Base-by-base conservation (phyloP, 495 filamentous ascomycete genomes). In the Corynascus novoguineensis region DNA sequence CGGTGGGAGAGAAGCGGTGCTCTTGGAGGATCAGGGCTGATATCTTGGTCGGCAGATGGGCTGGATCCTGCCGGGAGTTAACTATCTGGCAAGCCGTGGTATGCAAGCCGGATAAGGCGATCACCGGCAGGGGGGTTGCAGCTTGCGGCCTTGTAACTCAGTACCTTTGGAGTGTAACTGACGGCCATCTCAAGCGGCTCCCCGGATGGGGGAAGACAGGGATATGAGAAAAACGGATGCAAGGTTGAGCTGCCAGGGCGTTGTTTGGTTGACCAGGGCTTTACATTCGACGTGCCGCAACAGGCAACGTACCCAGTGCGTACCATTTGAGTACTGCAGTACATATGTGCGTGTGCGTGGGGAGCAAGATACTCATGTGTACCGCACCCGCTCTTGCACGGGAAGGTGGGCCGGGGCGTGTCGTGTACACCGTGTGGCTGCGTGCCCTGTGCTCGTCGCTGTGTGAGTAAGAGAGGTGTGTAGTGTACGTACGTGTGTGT, bases 181-280 rank as follows among this genome's bases (percentile, higher is more conserved):
- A 47, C 31, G 53, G 42, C 21, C 22, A 9, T 19, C 15, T 21
- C 17, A 10, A 22, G 29, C 28, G 29, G 12, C 31, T 59, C 49
- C 56, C 49, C 40, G 56, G 56, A 12, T 28, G 53, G 4, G 2
- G n/a, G n/a, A 40, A 34, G 25, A 38, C 24, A 32, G 6, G 48
- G 42, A 27, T n/a, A 15, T 9, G 22, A 24, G n/a, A 50, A 32
- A 50, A 28, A 10, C 44, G 21, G 63, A 53, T 58, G 46, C 58
- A 64, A 62, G 51, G 57, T 55, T 22, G 38, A 54, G 27, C 21
- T 64, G 64, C 59, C 66, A 69, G 50, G 62, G 52, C 61, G 61
- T 57, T 59, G 60, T 62, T 60, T 63, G 63, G 60, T 60, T 29
- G 53, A 58, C 59, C 44, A 41, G 59, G 17, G 29, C 29, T 31